These are phyloP conservation scores for Bonia amplexicaulis DNA, from an alignment of 176 grass and related monocot genomes.

Conservation along the genomic window DNA sequence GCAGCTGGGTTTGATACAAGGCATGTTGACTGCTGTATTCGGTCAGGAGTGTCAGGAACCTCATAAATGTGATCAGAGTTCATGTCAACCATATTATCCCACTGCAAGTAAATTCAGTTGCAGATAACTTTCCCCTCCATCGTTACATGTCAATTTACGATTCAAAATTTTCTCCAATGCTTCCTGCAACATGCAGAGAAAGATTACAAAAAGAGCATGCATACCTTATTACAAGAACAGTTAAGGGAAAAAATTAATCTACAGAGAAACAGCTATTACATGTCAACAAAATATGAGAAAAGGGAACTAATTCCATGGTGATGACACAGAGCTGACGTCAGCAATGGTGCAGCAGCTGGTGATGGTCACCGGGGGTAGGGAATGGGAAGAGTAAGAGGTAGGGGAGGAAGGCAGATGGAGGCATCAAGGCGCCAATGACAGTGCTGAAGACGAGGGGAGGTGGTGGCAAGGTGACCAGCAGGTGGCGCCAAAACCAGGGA, in stretches of 20 bases:
- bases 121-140: neutral
- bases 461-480: neutral
- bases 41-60: slow-evolving; percentile 72
- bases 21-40: slow-evolving; percentile 32
- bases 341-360: neutral
- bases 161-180: neutral
- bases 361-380: neutral
- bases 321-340: neutral
- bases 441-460: neutral
- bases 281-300: neutral
- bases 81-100: slow-evolving; percentile 35
- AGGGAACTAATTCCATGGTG: neutral
- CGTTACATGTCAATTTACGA: neutral
- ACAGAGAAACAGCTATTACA: neutral
- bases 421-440: neutral
- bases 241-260: neutral
- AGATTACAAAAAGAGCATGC: neutral
- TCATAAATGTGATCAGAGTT: slow-evolving; percentile 53
- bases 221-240: neutral
- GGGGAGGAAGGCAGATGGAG: neutral
- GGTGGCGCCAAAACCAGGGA: neutral
- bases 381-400: neutral
- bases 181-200: slow-evolving; percentile 18
- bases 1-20: slow-evolving; percentile 22
- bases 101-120: neutral